Base-by-base conservation (phyloP, 192 early-diverging fungal species). In the Pilobolus umbonatus region DNA sequence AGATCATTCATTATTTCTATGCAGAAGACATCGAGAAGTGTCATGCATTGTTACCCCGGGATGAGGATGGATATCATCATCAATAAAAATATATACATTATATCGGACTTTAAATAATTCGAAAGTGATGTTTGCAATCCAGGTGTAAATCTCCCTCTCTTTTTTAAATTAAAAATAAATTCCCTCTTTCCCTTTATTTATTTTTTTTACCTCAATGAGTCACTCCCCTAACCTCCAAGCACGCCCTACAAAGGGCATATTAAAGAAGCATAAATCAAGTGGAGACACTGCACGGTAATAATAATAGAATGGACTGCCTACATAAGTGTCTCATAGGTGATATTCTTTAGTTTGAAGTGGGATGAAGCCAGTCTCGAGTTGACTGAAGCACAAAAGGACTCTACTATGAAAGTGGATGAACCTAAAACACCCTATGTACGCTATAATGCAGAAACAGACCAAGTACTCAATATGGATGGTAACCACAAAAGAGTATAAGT, bases 401-500 rank as follows among this genome's bases (percentile, higher is more conserved):
- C 88, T 17, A 95, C 88, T 30, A 99, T 99, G 97, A 97, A 98
- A 74, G 91, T 98, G 5, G 82, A 85, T 32, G 95, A 99, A 66
- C 95, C 94, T 22, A 93, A 90, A 73, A 99, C 97, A 1, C 97
- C 97, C 0, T 99, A 77, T 56, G 89, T 99, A 54, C 85, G 84
- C 53, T 98, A 96, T 70, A 82, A 98, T 65, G 72, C 77, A 1
- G 86, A 85, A 21, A 85, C 77, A 0, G 91, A 96, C 57, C 83
- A 87, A 50, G 78, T 88, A 8, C 74, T 87, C 15, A 68, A 60
- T 50, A 26, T 49, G 10, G 44, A 57, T 43, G 64, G 64, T 65
- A 59, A 11, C 1, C 39, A 19, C 12, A 5, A n/a, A 30, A n/a
- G n/a, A n/a, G n/a, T n/a, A n/a, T n/a, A n/a, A n/a, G n/a, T n/a